These are phyloP conservation scores for Spongiforma sp. DNA, from an alignment of 1,284 basidiomycete species.

Conservation along the genomic window DNA sequence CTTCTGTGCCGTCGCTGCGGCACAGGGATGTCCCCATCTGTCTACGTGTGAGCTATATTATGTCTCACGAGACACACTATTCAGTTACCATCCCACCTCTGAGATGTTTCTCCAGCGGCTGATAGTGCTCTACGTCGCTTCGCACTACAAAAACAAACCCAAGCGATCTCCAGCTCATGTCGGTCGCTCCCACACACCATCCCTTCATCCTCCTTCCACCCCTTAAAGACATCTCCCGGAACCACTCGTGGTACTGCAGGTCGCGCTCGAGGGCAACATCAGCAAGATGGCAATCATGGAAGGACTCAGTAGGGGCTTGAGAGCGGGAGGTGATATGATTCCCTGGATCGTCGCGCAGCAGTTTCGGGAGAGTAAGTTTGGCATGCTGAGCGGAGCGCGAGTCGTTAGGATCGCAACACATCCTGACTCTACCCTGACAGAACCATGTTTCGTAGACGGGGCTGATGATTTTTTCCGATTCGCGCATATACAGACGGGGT, in stretches of 20 bases:
- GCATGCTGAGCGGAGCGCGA: conserved; percentile 88
- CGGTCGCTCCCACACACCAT: conserved; percentile 96
- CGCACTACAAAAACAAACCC: conserved; percentile 99
- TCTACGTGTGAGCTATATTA: conserved; percentile 95
- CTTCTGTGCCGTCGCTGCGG: conserved; percentile 73
- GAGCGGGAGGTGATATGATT: conserved; percentile 96
- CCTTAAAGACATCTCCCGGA: conserved; percentile 88
- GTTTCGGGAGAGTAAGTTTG: conserved; percentile 97
- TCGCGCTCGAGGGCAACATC: conserved; percentile 96
- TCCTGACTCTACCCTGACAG: conserved; percentile 79
- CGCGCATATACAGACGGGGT: conserved; percentile 80
- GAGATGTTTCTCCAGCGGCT: conserved; percentile 98
- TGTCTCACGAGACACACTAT: conserved; percentile 95
- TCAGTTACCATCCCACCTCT: conserved; percentile 96
- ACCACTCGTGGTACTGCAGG: conserved; percentile 94
- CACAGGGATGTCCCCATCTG: conserved; percentile 91
- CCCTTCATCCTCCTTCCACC: conserved; percentile 96
- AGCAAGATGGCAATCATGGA: conserved; percentile 88
- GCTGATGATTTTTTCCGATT: conserved; percentile 2
- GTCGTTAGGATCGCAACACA: conserved; percentile 97
- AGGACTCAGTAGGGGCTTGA: conserved; percentile 77
- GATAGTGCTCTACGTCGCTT: conserved; percentile 98
- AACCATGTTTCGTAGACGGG: conserved; percentile 1
- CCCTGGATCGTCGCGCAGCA: conserved; percentile 97
- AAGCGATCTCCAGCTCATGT: conserved; percentile 97